Evolutionary conservation across 805 yeast genomes (phyloP).

Genomic region (Ogataea degrootiae): DNA sequence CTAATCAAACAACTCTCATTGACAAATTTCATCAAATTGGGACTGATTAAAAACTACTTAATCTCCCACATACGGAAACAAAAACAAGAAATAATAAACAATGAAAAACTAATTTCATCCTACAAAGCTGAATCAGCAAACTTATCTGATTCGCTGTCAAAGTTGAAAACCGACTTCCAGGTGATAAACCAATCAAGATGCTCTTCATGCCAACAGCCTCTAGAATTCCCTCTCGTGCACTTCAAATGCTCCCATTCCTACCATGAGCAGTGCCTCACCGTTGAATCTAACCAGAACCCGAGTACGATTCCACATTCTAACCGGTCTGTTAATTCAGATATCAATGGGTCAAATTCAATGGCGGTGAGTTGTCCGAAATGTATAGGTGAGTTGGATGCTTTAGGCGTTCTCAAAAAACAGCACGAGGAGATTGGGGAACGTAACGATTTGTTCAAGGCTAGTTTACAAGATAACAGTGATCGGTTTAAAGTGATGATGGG

Average conservation of each 20-base stretch:
- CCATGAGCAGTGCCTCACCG: conserved; percentile 64
- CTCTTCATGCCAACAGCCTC: conserved; percentile 53
- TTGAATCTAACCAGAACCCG: conserved; percentile 12
- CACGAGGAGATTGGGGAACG: conserved; percentile 62
- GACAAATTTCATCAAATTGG: conserved; percentile 54
- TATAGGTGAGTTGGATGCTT: conserved; percentile 62
- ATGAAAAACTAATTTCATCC: conserved; percentile 57
- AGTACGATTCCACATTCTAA: conserved; percentile 5
- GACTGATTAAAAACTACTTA: conserved; percentile 65
- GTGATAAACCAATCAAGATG: conserved; percentile 63
- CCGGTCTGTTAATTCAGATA: neutral
- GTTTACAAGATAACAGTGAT: conserved; percentile 50
- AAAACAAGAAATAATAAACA: conserved; percentile 62
- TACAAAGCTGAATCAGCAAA: conserved; percentile 62
- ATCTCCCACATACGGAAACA: conserved; percentile 56
- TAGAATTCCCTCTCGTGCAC: conserved; percentile 77
- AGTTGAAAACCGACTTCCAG: conserved; percentile 40
- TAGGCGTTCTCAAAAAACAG: conserved; percentile 50
- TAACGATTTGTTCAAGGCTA: conserved; percentile 55
- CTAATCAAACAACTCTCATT: conserved; percentile 63
- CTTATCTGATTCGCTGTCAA: conserved; percentile 50
- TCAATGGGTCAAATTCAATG: conserved; percentile 1
- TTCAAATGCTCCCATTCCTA: conserved; percentile 84
- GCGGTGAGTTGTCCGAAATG: conserved; percentile 63
- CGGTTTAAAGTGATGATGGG: conserved; percentile 74